phyloP scores from a whole-genome alignment of 371 early-diverging fungal species.

The Mortierella sp. region DNA sequence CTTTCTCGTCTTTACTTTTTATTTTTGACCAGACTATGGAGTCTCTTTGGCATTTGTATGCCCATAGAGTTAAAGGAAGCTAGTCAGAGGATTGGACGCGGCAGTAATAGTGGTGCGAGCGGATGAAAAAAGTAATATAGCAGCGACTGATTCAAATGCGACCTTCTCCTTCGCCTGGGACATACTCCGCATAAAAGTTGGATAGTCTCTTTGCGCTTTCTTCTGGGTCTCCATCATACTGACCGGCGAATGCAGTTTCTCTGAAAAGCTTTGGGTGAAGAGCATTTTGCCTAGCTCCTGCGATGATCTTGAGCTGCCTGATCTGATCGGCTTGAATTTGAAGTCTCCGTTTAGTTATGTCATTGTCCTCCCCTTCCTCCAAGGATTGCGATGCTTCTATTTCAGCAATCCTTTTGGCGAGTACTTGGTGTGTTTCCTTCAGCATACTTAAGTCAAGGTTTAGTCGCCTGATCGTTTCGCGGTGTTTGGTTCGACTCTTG shows the following conservation, averaged over 20 bases:
- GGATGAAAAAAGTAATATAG: no score
- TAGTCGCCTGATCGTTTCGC: neutral
- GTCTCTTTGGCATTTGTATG: no score
- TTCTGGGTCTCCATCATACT: slow-evolving; percentile 5
- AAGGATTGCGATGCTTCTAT: no score
- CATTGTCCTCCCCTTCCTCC: no score
- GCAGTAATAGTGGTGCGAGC: no score
- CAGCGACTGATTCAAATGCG: no score
- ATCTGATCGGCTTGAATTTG: neutral
- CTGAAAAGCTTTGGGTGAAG: slow-evolving; percentile 13
- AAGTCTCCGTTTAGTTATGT: neutral
- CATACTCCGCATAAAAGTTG: neutral
- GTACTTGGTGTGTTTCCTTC: neutral
- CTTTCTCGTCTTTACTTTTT: no score
- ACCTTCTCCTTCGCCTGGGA: no score
- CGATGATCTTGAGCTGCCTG: slow-evolving; percentile 1
- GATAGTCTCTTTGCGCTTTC: neutral
- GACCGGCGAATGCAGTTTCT: slow-evolving; percentile 3
- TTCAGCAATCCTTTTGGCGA: no score
- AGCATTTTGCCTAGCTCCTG: neutral
- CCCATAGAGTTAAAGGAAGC: no score
- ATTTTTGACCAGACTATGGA: no score
- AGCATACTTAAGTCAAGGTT: neutral
- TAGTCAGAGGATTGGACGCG: no score
- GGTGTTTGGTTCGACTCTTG: neutral